A percentile compares a stretch with the other conserved stretches of the same genome.
phyloP scores from a whole-genome alignment of 257 asterid genomes.

The Salvia rosmarinus region DNA sequence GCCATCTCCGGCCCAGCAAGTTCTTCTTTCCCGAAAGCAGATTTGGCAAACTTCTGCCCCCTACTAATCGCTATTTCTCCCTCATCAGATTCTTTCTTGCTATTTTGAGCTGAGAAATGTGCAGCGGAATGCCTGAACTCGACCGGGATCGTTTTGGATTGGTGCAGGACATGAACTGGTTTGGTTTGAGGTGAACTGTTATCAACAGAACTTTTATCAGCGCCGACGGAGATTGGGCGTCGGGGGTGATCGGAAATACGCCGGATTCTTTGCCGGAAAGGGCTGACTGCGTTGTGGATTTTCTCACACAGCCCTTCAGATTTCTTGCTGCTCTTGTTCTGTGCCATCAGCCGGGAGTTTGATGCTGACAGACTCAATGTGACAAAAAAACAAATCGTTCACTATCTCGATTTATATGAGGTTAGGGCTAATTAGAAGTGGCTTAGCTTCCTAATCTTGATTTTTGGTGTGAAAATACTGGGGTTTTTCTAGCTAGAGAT shows the following conservation, averaged over 20 bases:
- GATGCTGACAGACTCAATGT: background rate
- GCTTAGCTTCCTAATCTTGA: too few relatives aligned
- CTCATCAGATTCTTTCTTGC: constrained; percentile 17
- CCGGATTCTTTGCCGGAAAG: constrained; percentile 34
- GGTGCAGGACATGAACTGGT: constrained; percentile 28
- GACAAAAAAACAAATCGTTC: constrained; percentile 11
- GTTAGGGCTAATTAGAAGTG: background rate
- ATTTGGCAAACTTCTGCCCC: constrained; percentile 31
- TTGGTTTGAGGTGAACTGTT: background rate
- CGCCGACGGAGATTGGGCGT: background rate
- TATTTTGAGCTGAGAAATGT: background rate
- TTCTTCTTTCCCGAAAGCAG: background rate
- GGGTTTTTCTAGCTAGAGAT: background rate
- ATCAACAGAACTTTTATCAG: background rate
- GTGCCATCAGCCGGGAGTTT: constrained; percentile 34
- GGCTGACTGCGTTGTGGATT: constrained; percentile 41
- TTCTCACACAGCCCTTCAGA: constrained; percentile 36
- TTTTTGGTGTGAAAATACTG: background rate
- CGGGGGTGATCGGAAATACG: constrained; percentile 14
- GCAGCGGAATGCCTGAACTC: constrained; percentile 31
- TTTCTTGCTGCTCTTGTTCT: constrained; percentile 27
- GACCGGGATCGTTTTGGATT: constrained; percentile 31
- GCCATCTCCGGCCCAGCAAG: too few relatives aligned
- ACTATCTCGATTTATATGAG: constrained; percentile 26
- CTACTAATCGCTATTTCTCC: constrained; percentile 26